Base-by-base conservation (phyloP, 1,284 basidiomycete species). In the Chondrostereum purpureum region DNA sequence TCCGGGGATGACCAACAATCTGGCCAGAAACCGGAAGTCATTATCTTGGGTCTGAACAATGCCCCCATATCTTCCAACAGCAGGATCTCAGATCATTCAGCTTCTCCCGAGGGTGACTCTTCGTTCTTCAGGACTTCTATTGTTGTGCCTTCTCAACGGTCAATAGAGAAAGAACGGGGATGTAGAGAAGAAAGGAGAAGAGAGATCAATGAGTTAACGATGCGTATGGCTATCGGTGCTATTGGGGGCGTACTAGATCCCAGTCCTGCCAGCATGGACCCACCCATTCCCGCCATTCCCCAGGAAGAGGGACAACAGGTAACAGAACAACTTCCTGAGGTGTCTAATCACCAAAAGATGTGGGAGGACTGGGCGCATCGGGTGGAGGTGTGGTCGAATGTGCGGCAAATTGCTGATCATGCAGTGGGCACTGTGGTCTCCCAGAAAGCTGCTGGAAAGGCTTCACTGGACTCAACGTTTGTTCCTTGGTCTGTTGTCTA, bases 171-270 rank as follows among this genome's bases (percentile, higher is more conserved):
- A 8, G 90, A 92, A 59, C 72, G 70, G 37, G 63, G 66, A 11
- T 76, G 71, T 49, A 75, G 89, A 33, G 70, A 82, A 47, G 61
- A 66, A 2, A 69, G 85, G 27, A 73, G 89, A 44, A 69, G 78
- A 45, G 80, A 88, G 51, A 78, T 89, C 49, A 92, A 91, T 58
- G 79, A 87, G 53, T 63, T 91, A 36, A 81, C 79, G 0, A 81
- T 88, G 70, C 75, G 83, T 18, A 87, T 89, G 76, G 90, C 79
- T 5, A 69, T 92, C 18, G 80, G 83, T 21, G 73, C 77, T 2
- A 72, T 89, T 10, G 90, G 89, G 8, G 88, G 87, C 2, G 56
- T 65, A 1, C 60, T 92, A n/a, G 43, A 46, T 17, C 14, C 21
- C n/a, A 27, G 44, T 12, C 38, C 27, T n/a, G 33, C 22, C n/a